Conservation (phyloP, 1,284 basidiomycete species). For the Malassezia sp. region DNA sequence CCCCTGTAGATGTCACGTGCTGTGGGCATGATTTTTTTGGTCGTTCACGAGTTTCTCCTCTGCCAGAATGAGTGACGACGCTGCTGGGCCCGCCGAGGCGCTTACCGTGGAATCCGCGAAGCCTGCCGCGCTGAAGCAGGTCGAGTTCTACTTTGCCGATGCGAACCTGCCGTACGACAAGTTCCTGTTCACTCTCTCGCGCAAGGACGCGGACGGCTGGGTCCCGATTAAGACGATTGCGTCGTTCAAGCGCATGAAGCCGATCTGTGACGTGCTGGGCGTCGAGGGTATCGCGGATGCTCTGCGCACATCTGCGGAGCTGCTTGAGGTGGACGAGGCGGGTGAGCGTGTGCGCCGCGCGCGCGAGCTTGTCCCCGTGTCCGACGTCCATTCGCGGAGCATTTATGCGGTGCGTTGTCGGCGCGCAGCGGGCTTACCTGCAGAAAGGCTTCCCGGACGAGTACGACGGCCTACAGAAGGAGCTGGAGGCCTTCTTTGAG, state of each 20-base stretch:
- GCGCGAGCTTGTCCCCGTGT: constrained; percentile 49
- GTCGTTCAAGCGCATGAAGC: constrained; percentile 88
- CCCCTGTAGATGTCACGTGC: no score
- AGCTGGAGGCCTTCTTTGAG: constrained; percentile 71
- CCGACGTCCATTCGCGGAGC: constrained; percentile 43
- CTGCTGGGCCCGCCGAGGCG: neutral
- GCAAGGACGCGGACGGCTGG: constrained; percentile 58
- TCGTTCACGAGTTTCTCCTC: neutral
- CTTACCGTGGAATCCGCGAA: constrained; percentile 8
- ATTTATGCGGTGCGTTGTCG: constrained; percentile 52
- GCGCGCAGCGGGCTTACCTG: no score
- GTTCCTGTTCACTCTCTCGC: constrained; percentile 63
- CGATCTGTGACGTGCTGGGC: constrained; percentile 48
- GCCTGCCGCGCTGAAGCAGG: constrained; percentile 43
- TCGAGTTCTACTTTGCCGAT: constrained; percentile 84
- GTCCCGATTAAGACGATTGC: constrained; percentile 74
- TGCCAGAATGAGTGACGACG: neutral
- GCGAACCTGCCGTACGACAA: constrained; percentile 93
- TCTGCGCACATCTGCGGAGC: constrained; percentile 22
- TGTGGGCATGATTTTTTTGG: neutral
- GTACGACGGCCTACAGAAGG: constrained; percentile 58
- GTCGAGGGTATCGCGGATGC: constrained; percentile 30
- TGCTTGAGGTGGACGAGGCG: constrained; percentile 67
- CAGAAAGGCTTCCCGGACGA: constrained; percentile 86
- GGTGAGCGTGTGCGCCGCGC: constrained; percentile 62